Percentiles rank a stretch among this genome's conserved stretches.
phyloP scores from a whole-genome alignment of 129 eudicot genomes.

The Pulicaria dysenterica region DNA sequence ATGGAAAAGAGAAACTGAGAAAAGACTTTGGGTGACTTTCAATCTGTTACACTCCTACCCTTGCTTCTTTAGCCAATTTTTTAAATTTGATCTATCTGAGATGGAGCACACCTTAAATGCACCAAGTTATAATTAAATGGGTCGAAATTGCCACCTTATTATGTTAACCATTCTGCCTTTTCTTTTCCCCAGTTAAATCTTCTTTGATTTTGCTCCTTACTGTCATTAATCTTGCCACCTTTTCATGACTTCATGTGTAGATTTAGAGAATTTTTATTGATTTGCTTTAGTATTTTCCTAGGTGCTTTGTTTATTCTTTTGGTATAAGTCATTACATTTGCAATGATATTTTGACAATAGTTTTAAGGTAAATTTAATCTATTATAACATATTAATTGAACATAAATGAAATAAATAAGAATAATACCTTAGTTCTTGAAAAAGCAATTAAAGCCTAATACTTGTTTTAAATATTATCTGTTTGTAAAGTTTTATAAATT shows the following conservation, averaged over 20 bases:
- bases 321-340: not conserved
- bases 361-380: not conserved
- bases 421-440: no score
- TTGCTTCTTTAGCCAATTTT: not conserved
- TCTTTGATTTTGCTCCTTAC: not conserved
- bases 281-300: not conserved
- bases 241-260: not conserved
- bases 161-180: constrained; percentile 8
- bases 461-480: no score
- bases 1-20: not conserved
- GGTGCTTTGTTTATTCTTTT: not conserved
- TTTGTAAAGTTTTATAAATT: no score
- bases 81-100: not conserved
- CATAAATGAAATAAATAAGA: no score
- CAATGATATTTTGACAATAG: not conserved
- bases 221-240: not conserved
- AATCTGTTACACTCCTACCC: not conserved
- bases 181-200: not conserved
- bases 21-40: not conserved
- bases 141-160: not conserved
- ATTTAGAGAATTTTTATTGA: not conserved
- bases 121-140: not conserved
- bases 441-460: no score
- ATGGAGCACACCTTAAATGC: not conserved
- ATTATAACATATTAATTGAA: no score